Evolutionary conservation across 2,329 filamentous ascomycete species (phyloP).

Genomic region (Zymoseptoria crescenta): DNA sequence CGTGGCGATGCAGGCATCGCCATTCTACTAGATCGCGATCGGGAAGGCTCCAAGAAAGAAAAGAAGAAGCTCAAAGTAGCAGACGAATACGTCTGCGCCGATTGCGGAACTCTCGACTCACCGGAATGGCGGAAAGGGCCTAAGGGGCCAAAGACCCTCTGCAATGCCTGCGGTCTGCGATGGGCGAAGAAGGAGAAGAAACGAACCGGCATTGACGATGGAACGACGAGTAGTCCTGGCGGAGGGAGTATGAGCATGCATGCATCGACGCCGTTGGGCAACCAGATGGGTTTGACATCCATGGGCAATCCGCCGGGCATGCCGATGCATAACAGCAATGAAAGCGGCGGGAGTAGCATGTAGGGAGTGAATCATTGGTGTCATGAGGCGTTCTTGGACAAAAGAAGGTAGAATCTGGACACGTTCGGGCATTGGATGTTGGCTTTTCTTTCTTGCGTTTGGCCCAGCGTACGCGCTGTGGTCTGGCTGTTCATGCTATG

Average conservation of each 20-base stretch:
- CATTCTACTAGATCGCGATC: slow-evolving; percentile 72
- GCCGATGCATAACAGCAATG: slow-evolving; percentile 16
- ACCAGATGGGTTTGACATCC: slow-evolving; percentile 10
- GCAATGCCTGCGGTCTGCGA: slow-evolving; percentile 74
- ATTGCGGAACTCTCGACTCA: slow-evolving; percentile 89
- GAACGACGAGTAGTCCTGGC: slow-evolving; percentile 14
- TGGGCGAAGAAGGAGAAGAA: slow-evolving; percentile 37
- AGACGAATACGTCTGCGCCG: slow-evolving; percentile 89
- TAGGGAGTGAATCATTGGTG: slow-evolving; percentile 1
- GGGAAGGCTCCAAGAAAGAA: slow-evolving; percentile 75
- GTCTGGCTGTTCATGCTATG: not conserved
- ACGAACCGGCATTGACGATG: slow-evolving; percentile 22
- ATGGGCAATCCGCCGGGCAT: slow-evolving; percentile 15
- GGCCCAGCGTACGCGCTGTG: slow-evolving; percentile 7
- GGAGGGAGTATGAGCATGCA: slow-evolving; percentile 6
- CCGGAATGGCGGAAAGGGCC: slow-evolving; percentile 96
- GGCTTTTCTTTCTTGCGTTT: not conserved
- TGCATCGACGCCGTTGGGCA: slow-evolving; percentile 10
- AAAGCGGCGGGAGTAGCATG: slow-evolving; percentile 11
- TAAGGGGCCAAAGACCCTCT: slow-evolving; percentile 85
- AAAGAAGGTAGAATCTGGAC: not conserved
- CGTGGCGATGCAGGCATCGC: slow-evolving; percentile 80
- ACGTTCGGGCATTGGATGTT: not conserved
- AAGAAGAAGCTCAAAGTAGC: slow-evolving; percentile 75
- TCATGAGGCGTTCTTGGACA: not conserved